phyloP scores from a whole-genome alignment of 352 stramenopile genomes.

The Pythium pyrilobum region DNA sequence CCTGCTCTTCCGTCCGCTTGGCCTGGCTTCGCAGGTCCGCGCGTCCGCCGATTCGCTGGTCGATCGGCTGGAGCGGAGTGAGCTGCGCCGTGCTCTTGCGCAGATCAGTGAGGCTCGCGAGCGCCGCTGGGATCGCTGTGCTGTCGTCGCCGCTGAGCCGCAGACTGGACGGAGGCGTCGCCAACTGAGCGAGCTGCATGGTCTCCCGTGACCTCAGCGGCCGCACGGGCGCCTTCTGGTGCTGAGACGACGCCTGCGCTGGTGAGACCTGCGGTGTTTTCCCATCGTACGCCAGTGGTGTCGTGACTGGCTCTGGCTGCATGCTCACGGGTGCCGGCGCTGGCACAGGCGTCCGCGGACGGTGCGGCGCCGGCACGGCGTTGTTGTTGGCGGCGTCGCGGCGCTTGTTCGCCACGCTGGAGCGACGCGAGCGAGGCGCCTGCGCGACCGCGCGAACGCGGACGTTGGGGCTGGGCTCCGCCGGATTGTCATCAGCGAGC shows the following conservation, averaged over 20 bases:
- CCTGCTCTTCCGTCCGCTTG: background rate
- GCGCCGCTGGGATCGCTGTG: background rate
- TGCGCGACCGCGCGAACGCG: background rate
- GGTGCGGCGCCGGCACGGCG: background rate
- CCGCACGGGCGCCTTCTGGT: background rate
- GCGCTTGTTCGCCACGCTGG: background rate
- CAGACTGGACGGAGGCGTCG: background rate
- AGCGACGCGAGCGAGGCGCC: background rate
- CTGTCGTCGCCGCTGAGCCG: background rate
- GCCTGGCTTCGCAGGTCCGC: too few relatives aligned
- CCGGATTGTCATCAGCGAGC: constrained; percentile 4
- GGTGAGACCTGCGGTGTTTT: too few relatives aligned
- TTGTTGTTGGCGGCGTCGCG: background rate
- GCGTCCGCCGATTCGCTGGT: background rate
- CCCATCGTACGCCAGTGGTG: too few relatives aligned
- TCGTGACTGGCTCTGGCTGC: background rate
- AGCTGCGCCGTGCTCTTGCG: constrained; percentile 12
- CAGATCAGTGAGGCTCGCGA: constrained; percentile 11
- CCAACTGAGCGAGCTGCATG: constrained; percentile 1
- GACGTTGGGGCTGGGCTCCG: background rate
- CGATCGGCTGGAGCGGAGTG: background rate
- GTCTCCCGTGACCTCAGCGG: constrained; percentile 5
- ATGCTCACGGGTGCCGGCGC: background rate
- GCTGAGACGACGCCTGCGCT: too few relatives aligned
- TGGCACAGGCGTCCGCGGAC: background rate